Evolutionary conservation across 352 stramenopile genomes (phyloP), one percentile per base, ranked within the genome.

Genomic region (Phytophthora fragariae): DNA sequence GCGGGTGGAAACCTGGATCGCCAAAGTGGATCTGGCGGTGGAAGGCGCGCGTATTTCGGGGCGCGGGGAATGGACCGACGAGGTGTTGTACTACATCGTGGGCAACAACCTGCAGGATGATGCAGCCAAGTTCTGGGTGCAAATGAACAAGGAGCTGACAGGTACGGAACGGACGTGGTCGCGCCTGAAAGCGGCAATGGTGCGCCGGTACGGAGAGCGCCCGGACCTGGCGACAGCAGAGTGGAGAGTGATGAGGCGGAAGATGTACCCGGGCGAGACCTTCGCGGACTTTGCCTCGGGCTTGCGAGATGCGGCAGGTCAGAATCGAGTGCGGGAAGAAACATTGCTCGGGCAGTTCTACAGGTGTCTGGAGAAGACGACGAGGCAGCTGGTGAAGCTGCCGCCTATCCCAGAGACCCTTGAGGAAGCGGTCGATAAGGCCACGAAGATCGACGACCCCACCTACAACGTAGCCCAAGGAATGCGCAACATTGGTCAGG

Each of bases 51-150:
- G 39, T 3, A 29, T 55, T 2, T 47, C 58, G 0, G 52, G 37
- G 14, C 61, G 61, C 12, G 61, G 50, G 0, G 6, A 46, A 2
- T 68, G 61, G 61, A 61, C 50, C 5, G 50, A 56, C 37, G 5
- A n/a, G 2, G 37, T 56, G 15, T 50, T 61, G 2, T 68, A 61
- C 21, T 68, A 35, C 37, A 54, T 61, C 12, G 0, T 61, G 3
- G 61, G 61, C 8, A 68, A 68, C 52, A 68, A 61, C 52, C 37
- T 55, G 35, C 21, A 54, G 35, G 52, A 61, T 3, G 53, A 49
- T 14, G 50, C 50, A 0, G 33, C 50, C 1, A 21, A 21, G 3
- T 60, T 35, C 19, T 68, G 39, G 50, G 37, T 68, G 3, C n/a
- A 56, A 10, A 59, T 61, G 52, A 49, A 68, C 21, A 11, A 35